Base-by-base conservation (phyloP, 1,284 basidiomycete genomes). In the Leccinum fallax region DNA sequence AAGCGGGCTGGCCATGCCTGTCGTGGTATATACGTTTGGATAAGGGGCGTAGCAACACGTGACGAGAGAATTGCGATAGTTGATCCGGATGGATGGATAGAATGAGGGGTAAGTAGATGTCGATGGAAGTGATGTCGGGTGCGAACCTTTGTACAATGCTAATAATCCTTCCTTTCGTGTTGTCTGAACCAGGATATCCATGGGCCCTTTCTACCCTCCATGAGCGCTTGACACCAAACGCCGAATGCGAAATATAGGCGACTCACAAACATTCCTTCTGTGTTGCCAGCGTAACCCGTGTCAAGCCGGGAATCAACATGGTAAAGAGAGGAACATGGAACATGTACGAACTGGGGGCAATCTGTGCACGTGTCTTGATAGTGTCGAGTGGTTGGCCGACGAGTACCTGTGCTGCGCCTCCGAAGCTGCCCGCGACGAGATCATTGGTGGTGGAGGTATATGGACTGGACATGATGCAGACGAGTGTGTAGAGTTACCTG, bases 1-100 rank as follows among this genome's bases (percentile, higher is more conserved):
- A 9, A 99, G 81, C 0, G 97, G 97, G 54, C 92, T 94, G 0
- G 90, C 83, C 94, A 95, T 96, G 48, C 94, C 93, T 93, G n/a
- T 52, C 24, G 43, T 3, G 19, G 2, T 30, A 13, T n/a, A 26
- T n/a, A 5, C 28, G 3, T 48, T 28, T 36, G n/a, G 4, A 52
- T 38, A 30, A 34, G 48, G 21, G n/a, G 10, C 2, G 16, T 36
- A 6, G 38, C 38, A 40, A 40, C 38, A 15, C 15, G 21, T 5
- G 24, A 10, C 9, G 7, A 43, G 8, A 24, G 24, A 30, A 54
- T 28, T 11, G 19, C 16, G 26, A 52, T 21, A 28, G 16, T 55
- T 16, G 13, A 28, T 40, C 6, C 8, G 1, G 16, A n/a, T 21
- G 57, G 21, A 49, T 11, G 7, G 8, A 21, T 13, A 2, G 3